These are phyloP conservation scores for Moniliophthora roreri DNA, from an alignment of 1,284 basidiomycete genomes.

Conservation along the genomic window DNA sequence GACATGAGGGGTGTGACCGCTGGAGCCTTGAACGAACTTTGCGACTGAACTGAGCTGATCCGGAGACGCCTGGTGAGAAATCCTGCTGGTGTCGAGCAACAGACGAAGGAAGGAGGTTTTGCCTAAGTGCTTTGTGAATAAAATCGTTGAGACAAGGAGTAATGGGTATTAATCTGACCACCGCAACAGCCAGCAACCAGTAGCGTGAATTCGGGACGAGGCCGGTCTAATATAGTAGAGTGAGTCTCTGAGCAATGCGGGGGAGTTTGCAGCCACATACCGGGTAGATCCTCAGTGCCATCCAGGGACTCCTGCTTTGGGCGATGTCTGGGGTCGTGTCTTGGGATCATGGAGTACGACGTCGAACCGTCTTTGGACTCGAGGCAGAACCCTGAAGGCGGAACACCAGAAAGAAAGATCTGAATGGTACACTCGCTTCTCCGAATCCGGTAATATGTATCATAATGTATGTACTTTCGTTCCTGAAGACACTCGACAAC, in stretches of 20 bases:
- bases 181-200: constrained; percentile 71
- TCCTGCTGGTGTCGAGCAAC: constrained; percentile 69
- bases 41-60: constrained; percentile 75
- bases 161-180: constrained; percentile 33
- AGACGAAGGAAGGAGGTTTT: constrained; percentile 82
- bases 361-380: no score
- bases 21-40: constrained; percentile 73
- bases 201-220: constrained; percentile 54
- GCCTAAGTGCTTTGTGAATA: constrained; percentile 38
- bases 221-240: constrained; percentile 16
- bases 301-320: no score
- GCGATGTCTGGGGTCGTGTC: no score
- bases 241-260: constrained; percentile 24
- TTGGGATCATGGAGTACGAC: no score
- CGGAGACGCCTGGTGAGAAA: constrained; percentile 54
- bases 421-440: no score
- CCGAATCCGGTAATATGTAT: no score
- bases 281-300: background rate
- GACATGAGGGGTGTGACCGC: constrained; percentile 65
- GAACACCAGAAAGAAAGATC: no score
- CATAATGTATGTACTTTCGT: no score
- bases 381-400: no score
- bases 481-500: no score
- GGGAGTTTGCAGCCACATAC: background rate
- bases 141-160: constrained; percentile 14